These are phyloP conservation scores for Pachyrhizus erosus DNA, from an alignment of 306 rosid species.

Conservation along the genomic window DNA sequence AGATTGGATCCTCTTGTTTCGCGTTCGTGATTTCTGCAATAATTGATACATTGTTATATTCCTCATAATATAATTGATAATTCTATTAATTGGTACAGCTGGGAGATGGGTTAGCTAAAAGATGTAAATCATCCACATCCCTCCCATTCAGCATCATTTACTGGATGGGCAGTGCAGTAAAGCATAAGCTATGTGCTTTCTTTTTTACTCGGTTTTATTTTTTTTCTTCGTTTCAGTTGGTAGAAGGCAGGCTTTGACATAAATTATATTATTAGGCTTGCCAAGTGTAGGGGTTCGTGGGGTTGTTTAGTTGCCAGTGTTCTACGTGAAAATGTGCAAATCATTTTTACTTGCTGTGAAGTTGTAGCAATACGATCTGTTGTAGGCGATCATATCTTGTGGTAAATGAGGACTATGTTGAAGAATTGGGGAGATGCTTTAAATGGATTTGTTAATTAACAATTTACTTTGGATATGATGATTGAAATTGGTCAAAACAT, in stretches of 20 bases:
- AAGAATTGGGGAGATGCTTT: too few species aligned
- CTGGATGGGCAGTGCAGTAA: slow-evolving; percentile 27
- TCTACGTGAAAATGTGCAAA: too few species aligned
- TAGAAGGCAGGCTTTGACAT: background rate
- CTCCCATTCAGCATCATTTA: background rate
- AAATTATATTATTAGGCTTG: background rate
- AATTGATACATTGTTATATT: slow-evolving; percentile 13
- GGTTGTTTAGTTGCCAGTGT: too few species aligned
- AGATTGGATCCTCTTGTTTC: background rate
- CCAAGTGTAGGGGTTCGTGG: too few species aligned
- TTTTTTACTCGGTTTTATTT: background rate
- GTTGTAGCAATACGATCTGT: too few species aligned
- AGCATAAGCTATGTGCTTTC: slow-evolving; percentile 1
- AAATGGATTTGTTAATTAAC: too few species aligned
- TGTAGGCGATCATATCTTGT: too few species aligned
- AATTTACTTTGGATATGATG: too few species aligned
- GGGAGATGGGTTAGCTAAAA: slow-evolving; percentile 53
- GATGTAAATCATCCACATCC: slow-evolving; percentile 41
- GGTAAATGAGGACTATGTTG: too few species aligned
- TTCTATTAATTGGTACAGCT: slow-evolving; percentile 53
- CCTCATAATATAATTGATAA: slow-evolving; percentile 32
- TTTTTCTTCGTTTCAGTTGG: background rate
- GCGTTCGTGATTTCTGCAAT: background rate
- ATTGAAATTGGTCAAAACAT: too few species aligned
- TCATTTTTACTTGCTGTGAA: too few species aligned